Percentiles rank a stretch among this genome's conserved stretches.
phyloP scores from a whole-genome alignment of 352 stramenopile genomes.

The Globisporangium megalacanthum region DNA sequence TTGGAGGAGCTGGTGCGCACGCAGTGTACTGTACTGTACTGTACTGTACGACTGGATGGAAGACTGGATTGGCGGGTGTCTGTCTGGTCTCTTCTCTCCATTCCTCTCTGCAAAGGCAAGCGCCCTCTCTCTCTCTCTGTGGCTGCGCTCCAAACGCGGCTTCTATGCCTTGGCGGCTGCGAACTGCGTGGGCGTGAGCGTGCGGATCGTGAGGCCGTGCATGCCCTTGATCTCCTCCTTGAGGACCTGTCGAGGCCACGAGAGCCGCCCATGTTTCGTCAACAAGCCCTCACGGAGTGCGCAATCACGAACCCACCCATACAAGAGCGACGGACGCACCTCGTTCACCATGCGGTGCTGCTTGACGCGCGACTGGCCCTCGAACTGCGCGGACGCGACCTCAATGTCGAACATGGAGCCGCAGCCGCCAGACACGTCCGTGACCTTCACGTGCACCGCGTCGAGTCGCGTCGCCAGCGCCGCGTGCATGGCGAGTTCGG shows the following conservation, averaged over 20 bases:
- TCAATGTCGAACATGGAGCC: conserved; percentile 88
- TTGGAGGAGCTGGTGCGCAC: neutral
- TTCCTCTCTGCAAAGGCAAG: neutral
- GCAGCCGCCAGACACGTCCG: conserved; percentile 85
- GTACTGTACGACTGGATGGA: no score
- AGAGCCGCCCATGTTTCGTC: no score
- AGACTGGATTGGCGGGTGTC: neutral
- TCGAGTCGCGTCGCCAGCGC: conserved; percentile 51
- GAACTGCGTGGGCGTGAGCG: conserved; percentile 74
- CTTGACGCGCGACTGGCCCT: conserved; percentile 77
- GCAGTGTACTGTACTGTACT: no score
- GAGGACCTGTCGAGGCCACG: conserved; percentile 33
- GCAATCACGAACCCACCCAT: neutral
- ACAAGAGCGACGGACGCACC: conserved; percentile 21
- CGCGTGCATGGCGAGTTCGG: conserved; percentile 67
- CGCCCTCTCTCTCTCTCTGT: neutral
- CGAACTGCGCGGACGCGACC: conserved; percentile 74
- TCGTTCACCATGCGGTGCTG: conserved; percentile 87
- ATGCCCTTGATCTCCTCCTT: conserved; percentile 86
- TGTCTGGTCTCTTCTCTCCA: neutral
- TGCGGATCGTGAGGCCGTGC: conserved; percentile 81
- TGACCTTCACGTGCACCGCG: conserved; percentile 76
- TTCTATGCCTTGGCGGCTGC: conserved; percentile 41
- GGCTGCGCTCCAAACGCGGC: neutral
- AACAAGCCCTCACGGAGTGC: no score